Percentiles rank a stretch among this genome's conserved stretches.
phyloP scores from a whole-genome alignment of 768 basidiomycete species.

The Artomyces pyxidatus region DNA sequence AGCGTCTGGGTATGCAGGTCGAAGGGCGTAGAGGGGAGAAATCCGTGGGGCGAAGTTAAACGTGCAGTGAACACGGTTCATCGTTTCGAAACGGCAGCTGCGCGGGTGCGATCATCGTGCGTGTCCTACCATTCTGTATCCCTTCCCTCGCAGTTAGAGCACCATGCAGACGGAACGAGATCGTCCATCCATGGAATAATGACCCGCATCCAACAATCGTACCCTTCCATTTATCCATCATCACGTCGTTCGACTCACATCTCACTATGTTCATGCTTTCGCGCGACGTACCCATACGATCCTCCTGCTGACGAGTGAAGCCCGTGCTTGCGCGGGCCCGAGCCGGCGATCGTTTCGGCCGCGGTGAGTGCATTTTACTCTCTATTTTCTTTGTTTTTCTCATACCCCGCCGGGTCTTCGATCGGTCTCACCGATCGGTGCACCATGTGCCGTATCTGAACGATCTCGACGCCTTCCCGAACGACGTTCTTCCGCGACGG shows the following conservation, averaged over 20 bases:
- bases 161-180: conserved; percentile 79
- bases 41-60: conserved; percentile 38
- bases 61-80: conserved; percentile 94
- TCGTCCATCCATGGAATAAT: conserved; percentile 74
- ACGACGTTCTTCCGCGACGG: too few species aligned
- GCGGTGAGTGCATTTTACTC: too few species aligned
- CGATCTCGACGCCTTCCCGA: too few species aligned
- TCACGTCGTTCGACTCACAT: conserved; percentile 83
- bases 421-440: too few species aligned
- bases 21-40: conserved; percentile 37
- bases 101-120: conserved; percentile 82
- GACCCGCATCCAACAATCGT: conserved; percentile 91
- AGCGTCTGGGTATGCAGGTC: conserved; percentile 77
- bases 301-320: too few species aligned
- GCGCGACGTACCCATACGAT: not conserved
- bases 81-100: conserved; percentile 75
- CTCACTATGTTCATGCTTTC: conserved; percentile 72
- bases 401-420: too few species aligned
- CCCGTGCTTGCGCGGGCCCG: too few species aligned
- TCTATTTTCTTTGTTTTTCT: too few species aligned
- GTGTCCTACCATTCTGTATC: conserved; percentile 24
- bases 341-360: too few species aligned
- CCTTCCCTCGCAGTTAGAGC: not conserved
- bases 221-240: conserved; percentile 88
- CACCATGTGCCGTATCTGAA: too few species aligned